Conservation (phyloP, 2,329 filamentous ascomycete species). For the Arthrobotrys entomopaga region DNA sequence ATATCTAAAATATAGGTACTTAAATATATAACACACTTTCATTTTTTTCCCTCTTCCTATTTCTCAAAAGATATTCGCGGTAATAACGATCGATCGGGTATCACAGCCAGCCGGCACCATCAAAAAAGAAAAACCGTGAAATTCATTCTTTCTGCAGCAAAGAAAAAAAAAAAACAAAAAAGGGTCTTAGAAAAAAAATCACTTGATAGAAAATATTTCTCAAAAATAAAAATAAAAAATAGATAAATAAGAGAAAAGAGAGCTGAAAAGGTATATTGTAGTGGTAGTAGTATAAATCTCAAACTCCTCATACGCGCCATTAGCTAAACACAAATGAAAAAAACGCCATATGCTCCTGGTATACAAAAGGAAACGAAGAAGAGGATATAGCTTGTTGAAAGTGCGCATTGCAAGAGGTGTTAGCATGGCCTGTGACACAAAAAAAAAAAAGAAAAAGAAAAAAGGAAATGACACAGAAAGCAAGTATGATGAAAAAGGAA, state of each 20-base stretch:
- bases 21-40: slow-evolving; percentile 1
- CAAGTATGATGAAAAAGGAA: not conserved
- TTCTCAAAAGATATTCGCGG: slow-evolving; percentile 1
- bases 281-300: not conserved
- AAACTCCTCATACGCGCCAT: slow-evolving; percentile 48
- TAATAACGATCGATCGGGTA: slow-evolving; percentile 40
- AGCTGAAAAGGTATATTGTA: not conserved
- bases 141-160: not conserved
- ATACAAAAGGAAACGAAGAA: slow-evolving; percentile 26
- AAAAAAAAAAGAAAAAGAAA: too few relatives aligned
- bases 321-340: slow-evolving; percentile 14
- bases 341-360: slow-evolving; percentile 49
- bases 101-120: slow-evolving; percentile 28
- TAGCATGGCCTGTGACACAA: too few relatives aligned
- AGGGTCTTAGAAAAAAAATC: not conserved
- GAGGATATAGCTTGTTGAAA: slow-evolving; percentile 5
- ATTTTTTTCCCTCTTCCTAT: slow-evolving; percentile 1
- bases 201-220: not conserved
- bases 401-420: not conserved
- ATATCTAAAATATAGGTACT: slow-evolving; percentile 10
- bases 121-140: not conserved
- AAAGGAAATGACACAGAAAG: slow-evolving; percentile 1
- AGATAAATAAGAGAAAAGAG: slow-evolving; percentile 20
- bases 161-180: not conserved
- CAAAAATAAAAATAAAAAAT: slow-evolving; percentile 8